Evolutionary conservation across 129 eudicot species (phyloP).

Genomic region (Glebionis coronaria): DNA sequence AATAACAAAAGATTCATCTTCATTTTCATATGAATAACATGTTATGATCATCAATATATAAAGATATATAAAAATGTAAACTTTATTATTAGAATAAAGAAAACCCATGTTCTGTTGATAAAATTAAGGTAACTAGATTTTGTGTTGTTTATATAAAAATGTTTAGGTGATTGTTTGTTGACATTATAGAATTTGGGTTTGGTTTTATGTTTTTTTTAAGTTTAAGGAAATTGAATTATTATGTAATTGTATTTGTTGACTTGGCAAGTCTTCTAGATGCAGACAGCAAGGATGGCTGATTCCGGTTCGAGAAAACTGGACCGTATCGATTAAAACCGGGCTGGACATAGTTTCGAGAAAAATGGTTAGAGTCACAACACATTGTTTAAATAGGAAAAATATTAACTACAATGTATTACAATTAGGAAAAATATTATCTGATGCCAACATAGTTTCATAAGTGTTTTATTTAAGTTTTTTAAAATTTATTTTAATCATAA

Average conservation of each 20-base stretch:
- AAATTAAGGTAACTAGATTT: background rate
- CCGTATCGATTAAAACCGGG: too few species aligned
- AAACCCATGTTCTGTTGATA: constrained; percentile 23
- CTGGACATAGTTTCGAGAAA: too few species aligned
- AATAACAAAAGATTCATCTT: constrained; percentile 46
- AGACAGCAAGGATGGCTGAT: too few species aligned
- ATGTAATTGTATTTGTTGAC: background rate
- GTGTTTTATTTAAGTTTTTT: too few species aligned
- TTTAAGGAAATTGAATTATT: background rate
- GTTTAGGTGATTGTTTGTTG: background rate
- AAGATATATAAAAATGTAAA: constrained; percentile 18
- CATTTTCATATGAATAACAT: constrained; percentile 28
- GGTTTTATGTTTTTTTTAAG: background rate
- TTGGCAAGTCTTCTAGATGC: background rate
- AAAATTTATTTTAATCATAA: too few species aligned
- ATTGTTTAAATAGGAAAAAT: too few species aligned
- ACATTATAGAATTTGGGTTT: constrained; percentile 5
- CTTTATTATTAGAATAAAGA: constrained; percentile 32
- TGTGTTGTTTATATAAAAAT: background rate
- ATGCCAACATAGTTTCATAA: too few species aligned
- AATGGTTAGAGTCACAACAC: too few species aligned
- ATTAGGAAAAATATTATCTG: too few species aligned
- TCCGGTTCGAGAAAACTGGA: too few species aligned
- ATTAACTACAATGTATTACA: too few species aligned
- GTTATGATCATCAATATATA: background rate